A percentile compares a stretch with the other conserved stretches of the same genome.
phyloP scores from a whole-genome alignment of 2,329 filamentous ascomycete genomes.

The Aspergillus pseudoviridinutans region DNA sequence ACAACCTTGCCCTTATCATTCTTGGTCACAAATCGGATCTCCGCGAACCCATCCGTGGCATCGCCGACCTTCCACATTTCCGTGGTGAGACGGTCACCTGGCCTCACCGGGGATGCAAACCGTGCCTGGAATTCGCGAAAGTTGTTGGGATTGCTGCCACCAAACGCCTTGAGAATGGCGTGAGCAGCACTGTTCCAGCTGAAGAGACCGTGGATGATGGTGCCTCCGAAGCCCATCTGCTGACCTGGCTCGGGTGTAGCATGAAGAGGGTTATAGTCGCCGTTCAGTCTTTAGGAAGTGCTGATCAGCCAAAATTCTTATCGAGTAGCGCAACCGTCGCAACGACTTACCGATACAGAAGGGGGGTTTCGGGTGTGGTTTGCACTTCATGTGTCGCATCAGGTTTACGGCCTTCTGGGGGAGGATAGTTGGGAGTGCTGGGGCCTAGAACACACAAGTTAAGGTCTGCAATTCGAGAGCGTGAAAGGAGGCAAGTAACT shows the following conservation, averaged over 20 bases:
- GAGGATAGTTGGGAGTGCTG: conserved; percentile 71
- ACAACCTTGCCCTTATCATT: conserved; percentile 80
- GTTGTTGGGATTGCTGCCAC: conserved; percentile 72
- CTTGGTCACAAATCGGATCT: conserved; percentile 74
- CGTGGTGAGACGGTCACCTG: conserved; percentile 75
- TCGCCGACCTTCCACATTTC: conserved; percentile 77
- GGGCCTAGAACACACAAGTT: conserved; percentile 44
- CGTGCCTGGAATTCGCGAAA: conserved; percentile 85
- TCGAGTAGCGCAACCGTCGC: neutral
- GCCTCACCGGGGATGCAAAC: conserved; percentile 79
- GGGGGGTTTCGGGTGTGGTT: conserved; percentile 67
- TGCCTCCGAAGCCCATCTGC: conserved; percentile 87
- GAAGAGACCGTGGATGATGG: conserved; percentile 85
- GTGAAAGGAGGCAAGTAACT: conserved; percentile 7
- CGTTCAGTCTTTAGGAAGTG: conserved; percentile 62
- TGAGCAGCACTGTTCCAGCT: conserved; percentile 79
- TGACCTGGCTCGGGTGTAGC: conserved; percentile 77
- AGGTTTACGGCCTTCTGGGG: conserved; percentile 66
- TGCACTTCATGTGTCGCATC: conserved; percentile 68
- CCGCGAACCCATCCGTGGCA: conserved; percentile 63
- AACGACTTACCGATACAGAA: conserved; percentile 60
- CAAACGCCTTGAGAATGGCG: conserved; percentile 67
- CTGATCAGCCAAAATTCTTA: neutral
- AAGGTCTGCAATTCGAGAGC: conserved; percentile 4
- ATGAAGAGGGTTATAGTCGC: conserved; percentile 92